phyloP scores from a whole-genome alignment of 2,329 filamentous ascomycete genomes.

The Sclerotinia nivalis region DNA sequence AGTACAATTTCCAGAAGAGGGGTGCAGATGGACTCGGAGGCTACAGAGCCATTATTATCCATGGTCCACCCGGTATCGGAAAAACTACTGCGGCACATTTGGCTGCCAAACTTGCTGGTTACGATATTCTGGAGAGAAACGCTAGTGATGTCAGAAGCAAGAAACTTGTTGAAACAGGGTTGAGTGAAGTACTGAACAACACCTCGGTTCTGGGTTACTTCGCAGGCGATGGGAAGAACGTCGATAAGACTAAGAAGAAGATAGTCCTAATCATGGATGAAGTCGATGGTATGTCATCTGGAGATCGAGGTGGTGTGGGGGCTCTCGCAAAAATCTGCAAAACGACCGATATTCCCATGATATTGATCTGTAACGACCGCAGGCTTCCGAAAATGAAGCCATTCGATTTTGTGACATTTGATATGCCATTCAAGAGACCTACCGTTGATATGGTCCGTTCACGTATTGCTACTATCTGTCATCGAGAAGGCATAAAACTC shows the following conservation, averaged over 20 bases:
- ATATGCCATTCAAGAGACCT: constrained; percentile 84
- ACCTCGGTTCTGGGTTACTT: constrained; percentile 92
- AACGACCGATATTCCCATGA: constrained; percentile 91
- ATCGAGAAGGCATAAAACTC: constrained; percentile 85
- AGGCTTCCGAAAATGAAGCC: constrained; percentile 96
- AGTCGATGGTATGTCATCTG: constrained; percentile 97
- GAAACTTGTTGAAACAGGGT: constrained; percentile 83
- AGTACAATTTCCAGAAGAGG: constrained; percentile 76
- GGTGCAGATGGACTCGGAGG: constrained; percentile 82
- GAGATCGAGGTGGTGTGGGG: constrained; percentile 92
- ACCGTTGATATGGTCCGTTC: constrained; percentile 89
- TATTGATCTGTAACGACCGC: constrained; percentile 97
- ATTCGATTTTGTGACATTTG: constrained; percentile 82
- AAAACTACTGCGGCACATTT: constrained; percentile 97
- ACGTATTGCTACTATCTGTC: constrained; percentile 92
- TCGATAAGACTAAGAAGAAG: constrained; percentile 83
- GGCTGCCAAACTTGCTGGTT: constrained; percentile 88
- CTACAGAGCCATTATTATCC: constrained; percentile 89
- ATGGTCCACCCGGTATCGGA: constrained; percentile 92
- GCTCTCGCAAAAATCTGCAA: constrained; percentile 92
- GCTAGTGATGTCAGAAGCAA: constrained; percentile 96
- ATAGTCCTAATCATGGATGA: constrained; percentile 98
- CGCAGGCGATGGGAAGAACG: constrained; percentile 75
- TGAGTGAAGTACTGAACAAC: constrained; percentile 91
- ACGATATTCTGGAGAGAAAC: constrained; percentile 91